Evolutionary conservation across 257 asterid species (phyloP).

Genomic region (Gardenia jasminoides): DNA sequence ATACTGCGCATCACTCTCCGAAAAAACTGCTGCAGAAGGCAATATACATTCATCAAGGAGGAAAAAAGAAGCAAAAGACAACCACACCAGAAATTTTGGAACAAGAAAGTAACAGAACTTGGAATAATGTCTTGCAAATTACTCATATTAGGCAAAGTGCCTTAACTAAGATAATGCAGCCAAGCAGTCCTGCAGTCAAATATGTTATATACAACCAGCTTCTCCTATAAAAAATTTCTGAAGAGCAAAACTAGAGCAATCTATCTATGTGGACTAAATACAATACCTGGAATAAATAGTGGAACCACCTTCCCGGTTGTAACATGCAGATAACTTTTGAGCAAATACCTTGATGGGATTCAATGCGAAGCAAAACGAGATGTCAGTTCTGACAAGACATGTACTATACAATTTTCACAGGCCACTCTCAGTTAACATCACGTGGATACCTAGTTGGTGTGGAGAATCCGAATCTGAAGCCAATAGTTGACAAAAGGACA

Average conservation of each 20-base stretch:
- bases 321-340: not conserved
- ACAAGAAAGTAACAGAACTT: not conserved
- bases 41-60: not conserved
- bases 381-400: not conserved
- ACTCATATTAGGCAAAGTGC: not conserved
- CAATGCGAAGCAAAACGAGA: not conserved
- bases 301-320: not conserved
- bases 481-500: conserved; percentile 8
- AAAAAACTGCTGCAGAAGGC: no score
- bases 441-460: conserved; percentile 50
- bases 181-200: not conserved
- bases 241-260: conserved; percentile 4
- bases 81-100: not conserved
- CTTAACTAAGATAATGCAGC: not conserved
- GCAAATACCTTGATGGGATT: not conserved
- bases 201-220: not conserved
- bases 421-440: conserved; percentile 24
- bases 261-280: not conserved
- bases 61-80: not conserved
- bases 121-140: not conserved
- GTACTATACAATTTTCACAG: conserved; percentile 4
- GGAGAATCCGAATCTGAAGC: conserved; percentile 81
- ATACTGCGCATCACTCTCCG: no score
- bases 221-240: not conserved
- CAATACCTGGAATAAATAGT: not conserved